Conservation (phyloP, 148 eudicot species). For the Amaranthus cruentus region DNA sequence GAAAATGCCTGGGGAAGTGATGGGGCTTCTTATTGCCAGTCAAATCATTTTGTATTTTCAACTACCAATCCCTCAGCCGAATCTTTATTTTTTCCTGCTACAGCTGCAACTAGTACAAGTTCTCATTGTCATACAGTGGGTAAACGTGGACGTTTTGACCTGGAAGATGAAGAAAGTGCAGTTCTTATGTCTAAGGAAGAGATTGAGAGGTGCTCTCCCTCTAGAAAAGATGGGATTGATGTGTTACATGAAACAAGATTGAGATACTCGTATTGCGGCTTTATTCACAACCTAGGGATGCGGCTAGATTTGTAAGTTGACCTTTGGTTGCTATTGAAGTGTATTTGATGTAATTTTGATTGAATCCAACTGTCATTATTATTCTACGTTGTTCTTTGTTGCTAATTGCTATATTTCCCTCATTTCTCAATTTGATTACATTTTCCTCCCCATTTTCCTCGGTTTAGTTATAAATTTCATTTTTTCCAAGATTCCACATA, state of each 20-base stretch:
- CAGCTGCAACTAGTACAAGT: slow-evolving; percentile 40
- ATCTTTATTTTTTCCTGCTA: slow-evolving; percentile 26
- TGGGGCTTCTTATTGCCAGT: slow-evolving; percentile 34
- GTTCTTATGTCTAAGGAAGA: slow-evolving; percentile 78
- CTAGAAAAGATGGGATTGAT: slow-evolving; percentile 98
- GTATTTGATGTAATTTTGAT: too few species aligned
- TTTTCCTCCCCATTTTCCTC: too few species aligned
- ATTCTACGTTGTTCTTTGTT: not conserved
- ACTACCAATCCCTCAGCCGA: slow-evolving; percentile 18
- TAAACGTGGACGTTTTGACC: slow-evolving; percentile 60
- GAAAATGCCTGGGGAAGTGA: slow-evolving; percentile 42
- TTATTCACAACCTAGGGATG: slow-evolving; percentile 80
- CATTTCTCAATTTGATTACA: too few species aligned
- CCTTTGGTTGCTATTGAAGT: not conserved
- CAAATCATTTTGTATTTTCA: slow-evolving; percentile 22
- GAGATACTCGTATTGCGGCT: slow-evolving; percentile 89
- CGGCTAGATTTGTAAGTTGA: slow-evolving; percentile 72
- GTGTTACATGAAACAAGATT: slow-evolving; percentile 58
- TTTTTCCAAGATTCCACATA: too few species aligned
- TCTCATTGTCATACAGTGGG: slow-evolving; percentile 27
- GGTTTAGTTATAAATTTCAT: too few species aligned
- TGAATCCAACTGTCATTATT: not conserved
- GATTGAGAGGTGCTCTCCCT: slow-evolving; percentile 84
- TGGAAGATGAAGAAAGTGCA: slow-evolving; percentile 52
- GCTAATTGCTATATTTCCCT: too few species aligned